phyloP scores from a whole-genome alignment of 2,329 filamentous ascomycete species.

The Diatrype stigma region DNA sequence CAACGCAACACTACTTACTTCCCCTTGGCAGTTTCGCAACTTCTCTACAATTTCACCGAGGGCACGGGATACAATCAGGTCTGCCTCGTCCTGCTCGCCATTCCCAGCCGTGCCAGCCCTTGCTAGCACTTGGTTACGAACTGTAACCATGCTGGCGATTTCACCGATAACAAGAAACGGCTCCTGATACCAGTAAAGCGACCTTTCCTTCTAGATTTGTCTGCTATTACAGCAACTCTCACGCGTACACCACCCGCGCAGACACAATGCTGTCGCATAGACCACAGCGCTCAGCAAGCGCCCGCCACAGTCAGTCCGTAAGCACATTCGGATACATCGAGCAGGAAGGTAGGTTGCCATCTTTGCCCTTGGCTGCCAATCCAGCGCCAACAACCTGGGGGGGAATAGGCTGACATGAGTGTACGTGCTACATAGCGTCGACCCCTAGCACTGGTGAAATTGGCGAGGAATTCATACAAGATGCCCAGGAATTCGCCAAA shows the following conservation, averaged over 20 bases:
- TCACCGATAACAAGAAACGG: neutral
- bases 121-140: too few species aligned
- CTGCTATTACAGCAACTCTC: neutral
- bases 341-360: neutral
- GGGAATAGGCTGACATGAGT: constrained; percentile 21
- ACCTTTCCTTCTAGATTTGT: neutral
- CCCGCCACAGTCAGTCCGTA: neutral
- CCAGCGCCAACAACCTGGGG: constrained; percentile 3
- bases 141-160: neutral
- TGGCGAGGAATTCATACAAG: constrained; percentile 40
- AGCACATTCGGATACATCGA: neutral
- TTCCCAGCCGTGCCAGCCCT: neutral
- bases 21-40: neutral
- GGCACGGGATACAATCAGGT: neutral
- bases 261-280: neutral
- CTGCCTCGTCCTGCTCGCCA: neutral
- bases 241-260: neutral
- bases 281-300: neutral
- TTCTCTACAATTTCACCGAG: neutral
- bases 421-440: constrained; percentile 25
- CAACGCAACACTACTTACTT: too few species aligned
- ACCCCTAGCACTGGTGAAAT: constrained; percentile 11
- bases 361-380: neutral
- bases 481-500: constrained; percentile 84
- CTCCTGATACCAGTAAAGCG: neutral